Conservation (phyloP, 139 green algal genomes). For the Diplosphaera chodatii region DNA sequence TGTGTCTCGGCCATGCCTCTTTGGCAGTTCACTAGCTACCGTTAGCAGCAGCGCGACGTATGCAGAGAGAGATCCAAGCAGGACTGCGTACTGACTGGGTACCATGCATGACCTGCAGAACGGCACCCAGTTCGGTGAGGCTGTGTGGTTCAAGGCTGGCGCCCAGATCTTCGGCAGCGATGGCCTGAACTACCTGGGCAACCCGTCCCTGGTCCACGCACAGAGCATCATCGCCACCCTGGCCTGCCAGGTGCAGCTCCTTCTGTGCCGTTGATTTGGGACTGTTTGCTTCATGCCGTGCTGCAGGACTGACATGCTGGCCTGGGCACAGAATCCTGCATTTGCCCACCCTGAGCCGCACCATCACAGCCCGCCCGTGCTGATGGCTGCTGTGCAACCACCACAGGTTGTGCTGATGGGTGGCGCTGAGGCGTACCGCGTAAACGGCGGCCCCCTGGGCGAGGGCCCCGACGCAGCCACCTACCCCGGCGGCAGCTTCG, state of each 20-base stretch:
- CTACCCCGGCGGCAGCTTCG: conserved; percentile 70
- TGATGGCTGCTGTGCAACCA: neutral
- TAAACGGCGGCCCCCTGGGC: conserved; percentile 42
- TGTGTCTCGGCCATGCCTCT: neutral
- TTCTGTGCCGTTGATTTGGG: neutral
- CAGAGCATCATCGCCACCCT: conserved; percentile 89
- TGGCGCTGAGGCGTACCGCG: conserved; percentile 74
- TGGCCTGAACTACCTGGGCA: conserved; percentile 81
- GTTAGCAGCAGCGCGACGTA: neutral
- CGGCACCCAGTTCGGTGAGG: conserved; percentile 50
- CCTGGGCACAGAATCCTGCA: too few species aligned
- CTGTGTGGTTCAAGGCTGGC: conserved; percentile 90
- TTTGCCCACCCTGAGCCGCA: neutral
- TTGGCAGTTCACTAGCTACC: too few species aligned
- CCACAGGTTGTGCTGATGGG: conserved; percentile 68
- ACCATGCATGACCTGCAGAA: conserved; percentile 3
- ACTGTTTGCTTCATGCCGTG: too few species aligned
- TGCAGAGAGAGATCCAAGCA: too few species aligned
- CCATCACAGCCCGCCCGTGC: neutral
- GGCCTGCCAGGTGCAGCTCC: conserved; percentile 64
- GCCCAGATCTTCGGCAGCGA: conserved; percentile 72
- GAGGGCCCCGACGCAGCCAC: conserved; percentile 48
- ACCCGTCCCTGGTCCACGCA: conserved; percentile 80
- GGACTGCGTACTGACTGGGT: neutral
- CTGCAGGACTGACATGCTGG: too few species aligned